phyloP scores from a whole-genome alignment of 345 rosid species.

The Corymbia maculata region DNA sequence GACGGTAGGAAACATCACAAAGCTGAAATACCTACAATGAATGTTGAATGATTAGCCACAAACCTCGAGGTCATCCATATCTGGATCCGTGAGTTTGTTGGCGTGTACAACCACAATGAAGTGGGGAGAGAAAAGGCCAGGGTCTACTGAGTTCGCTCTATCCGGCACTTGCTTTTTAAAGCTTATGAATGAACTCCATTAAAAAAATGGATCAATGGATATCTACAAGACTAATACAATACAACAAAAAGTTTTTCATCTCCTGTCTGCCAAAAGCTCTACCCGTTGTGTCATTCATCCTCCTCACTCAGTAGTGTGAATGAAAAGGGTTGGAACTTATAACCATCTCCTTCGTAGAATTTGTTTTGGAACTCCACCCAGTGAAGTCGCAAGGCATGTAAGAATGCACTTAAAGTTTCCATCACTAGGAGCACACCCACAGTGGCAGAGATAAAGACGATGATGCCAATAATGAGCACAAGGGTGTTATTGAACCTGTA shows the following conservation, averaged over 20 bases:
- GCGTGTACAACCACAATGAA: not conserved
- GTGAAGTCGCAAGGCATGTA: constrained; percentile 57
- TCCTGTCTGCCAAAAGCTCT: not conserved
- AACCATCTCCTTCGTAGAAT: constrained; percentile 61
- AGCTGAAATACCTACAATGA: not conserved
- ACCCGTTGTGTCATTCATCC: constrained; percentile 1
- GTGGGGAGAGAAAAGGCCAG: not conserved
- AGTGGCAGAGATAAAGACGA: constrained; percentile 41
- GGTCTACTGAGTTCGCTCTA: not conserved
- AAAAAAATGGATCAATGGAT: not conserved
- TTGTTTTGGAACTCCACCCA: constrained; percentile 66
- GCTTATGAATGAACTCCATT: not conserved
- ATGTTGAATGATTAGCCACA: not conserved
- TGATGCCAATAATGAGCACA: constrained; percentile 33
- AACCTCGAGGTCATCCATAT: not conserved
- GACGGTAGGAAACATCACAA: not conserved
- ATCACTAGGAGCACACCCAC: constrained; percentile 55
- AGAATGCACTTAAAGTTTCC: constrained; percentile 61
- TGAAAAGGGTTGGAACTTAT: constrained; percentile 49
- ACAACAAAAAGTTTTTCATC: not conserved
- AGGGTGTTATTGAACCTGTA: constrained; percentile 46
- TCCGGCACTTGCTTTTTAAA: not conserved
- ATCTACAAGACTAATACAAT: not conserved
- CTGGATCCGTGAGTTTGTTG: not conserved
- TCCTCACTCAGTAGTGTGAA: constrained; percentile 28